phyloP scores from a whole-genome alignment of 129 eudicot genomes.

The sunflower (Helianthus annuus) region DNA sequence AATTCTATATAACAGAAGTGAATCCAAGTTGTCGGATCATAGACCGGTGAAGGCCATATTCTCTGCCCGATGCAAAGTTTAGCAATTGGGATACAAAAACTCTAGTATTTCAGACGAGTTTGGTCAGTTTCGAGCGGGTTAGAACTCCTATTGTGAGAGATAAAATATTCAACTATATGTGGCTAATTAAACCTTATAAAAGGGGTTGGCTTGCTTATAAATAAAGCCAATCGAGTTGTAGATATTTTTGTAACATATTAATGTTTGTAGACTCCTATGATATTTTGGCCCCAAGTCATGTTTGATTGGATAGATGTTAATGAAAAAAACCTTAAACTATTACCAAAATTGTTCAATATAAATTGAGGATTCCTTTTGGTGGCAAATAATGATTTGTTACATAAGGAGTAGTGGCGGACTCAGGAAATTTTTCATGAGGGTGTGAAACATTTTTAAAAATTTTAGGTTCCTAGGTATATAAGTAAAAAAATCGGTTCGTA shows the following conservation, averaged over 20 bases:
- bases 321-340: background rate
- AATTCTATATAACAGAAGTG: conserved; percentile 44
- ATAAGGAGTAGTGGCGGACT: no score
- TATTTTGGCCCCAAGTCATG: conserved; percentile 14
- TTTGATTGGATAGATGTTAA: conserved; percentile 11
- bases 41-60: conserved; percentile 68
- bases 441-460: no score
- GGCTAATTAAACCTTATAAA: background rate
- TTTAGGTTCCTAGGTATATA: no score
- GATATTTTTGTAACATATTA: conserved; percentile 16
- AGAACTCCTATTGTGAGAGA: conserved; percentile 10
- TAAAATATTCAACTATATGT: no score
- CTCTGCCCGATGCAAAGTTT: conserved; percentile 39
- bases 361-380: background rate
- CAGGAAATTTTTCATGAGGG: no score
- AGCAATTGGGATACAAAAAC: conserved; percentile 27
- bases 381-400: background rate
- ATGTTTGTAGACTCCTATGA: conserved; percentile 18
- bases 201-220: background rate
- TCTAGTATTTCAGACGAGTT: conserved; percentile 39
- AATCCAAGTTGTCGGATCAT: conserved; percentile 65
- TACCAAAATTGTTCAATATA: conserved; percentile 6
- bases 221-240: background rate
- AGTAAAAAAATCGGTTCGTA: no score
- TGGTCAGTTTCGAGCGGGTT: conserved; percentile 17